Evolutionary conservation across 805 yeast genomes (phyloP).

Genomic region (Metschnikowia gelsemii): DNA sequence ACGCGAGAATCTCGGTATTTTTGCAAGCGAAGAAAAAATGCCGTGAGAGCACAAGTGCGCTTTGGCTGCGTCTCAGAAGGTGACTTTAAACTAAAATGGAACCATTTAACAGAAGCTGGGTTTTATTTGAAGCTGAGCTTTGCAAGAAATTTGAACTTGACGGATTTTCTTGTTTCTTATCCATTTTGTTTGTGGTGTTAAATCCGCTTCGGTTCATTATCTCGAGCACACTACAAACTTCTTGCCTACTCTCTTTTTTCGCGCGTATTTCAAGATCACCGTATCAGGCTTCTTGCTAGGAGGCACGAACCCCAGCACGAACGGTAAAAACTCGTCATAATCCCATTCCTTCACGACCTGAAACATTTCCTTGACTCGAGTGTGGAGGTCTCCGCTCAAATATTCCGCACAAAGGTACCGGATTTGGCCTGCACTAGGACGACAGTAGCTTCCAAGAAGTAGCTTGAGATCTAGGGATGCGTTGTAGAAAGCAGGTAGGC

Average conservation of each 20-base stretch:
- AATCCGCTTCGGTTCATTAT: not conserved
- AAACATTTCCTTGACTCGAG: constrained; percentile 34
- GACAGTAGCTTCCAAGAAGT: constrained; percentile 55
- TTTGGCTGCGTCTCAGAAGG: no score
- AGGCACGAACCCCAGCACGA: constrained; percentile 31
- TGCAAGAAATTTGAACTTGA: not conserved
- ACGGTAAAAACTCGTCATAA: constrained; percentile 41
- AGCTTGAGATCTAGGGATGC: constrained; percentile 55
- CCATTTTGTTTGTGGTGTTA: not conserved
- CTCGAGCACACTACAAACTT: constrained; percentile 29
- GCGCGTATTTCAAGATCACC: constrained; percentile 37
- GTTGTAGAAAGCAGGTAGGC: constrained; percentile 62
- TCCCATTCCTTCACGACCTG: constrained; percentile 35
- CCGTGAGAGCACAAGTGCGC: no score
- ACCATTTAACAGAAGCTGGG: no score
- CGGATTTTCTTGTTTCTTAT: not conserved
- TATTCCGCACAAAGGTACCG: constrained; percentile 50
- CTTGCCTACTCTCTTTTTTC: constrained; percentile 36
- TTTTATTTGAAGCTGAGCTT: not conserved
- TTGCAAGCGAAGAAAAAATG: constrained; percentile 2
- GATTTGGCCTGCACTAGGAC: constrained; percentile 46
- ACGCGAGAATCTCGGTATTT: constrained; percentile 1
- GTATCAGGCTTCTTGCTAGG: constrained; percentile 38
- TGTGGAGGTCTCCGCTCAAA: constrained; percentile 41
- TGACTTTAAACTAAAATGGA: no score